Evolutionary conservation across 345 rosid genomes (phyloP), one percentile per base, ranked within the genome.

Genomic region (Syzygium oleosum): DNA sequence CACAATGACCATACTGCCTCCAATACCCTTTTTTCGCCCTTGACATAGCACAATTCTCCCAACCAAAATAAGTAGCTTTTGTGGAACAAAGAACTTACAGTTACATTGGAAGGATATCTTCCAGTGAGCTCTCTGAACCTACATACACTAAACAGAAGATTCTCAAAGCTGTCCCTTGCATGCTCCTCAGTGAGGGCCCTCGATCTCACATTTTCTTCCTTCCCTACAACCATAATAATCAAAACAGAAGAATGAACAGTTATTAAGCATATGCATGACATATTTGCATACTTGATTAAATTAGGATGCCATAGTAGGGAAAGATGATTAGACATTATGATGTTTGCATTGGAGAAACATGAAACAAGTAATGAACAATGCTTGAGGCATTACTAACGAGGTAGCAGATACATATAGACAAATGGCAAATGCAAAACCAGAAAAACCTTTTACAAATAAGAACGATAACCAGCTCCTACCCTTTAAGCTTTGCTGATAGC

Each of bases 111-210:
- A 79, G 99, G 99, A 90, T 96, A 97, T 87, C 92, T 51, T 88
- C 99, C 99, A 12, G 98, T 95, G 87, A 97, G 99, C 91, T 97
- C 99, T 77, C 98, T 94, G 90, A 97, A 97, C 83, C 99, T 92
- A 88, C 99, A 97, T 1, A 97, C 93, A 43, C 98, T 97, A 79
- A 96, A 97, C 52, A 96, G 98, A 88, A 95, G 96, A 93, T 97
- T 97, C 93, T 97, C 99, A 90, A 96, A 95, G 93, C 99, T 97
- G 91, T 97, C 99, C 90, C 99, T 94, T 17, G 99, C 99, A 91
- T 97, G 96, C 88, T 97, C 99, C 92, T 97, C 99, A 29, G 99
- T 97, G 92, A 97, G 88, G 84, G 98, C 94, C 90, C 99, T 93
- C 90, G 91, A 90, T 91, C 93, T 93, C 88, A 97, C 98, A 29